These are phyloP conservation scores for Coemansia sp. DNA, from an alignment of 192 early-diverging fungal species.

Conservation along the genomic window DNA sequence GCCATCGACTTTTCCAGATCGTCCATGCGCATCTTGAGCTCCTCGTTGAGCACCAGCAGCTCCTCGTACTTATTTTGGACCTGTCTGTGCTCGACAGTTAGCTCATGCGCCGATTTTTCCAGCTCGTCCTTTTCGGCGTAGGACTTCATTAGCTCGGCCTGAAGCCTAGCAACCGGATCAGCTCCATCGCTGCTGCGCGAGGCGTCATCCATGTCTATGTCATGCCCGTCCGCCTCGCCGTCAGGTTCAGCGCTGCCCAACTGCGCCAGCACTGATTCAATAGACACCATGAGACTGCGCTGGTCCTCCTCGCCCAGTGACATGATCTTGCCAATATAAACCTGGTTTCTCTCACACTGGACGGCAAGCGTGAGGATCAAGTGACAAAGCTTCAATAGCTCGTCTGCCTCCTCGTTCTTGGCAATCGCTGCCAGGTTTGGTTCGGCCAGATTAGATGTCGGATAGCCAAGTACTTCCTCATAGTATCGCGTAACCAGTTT, in stretches of 20 bases:
- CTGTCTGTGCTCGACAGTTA: slow-evolving; percentile 60
- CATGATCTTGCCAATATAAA: slow-evolving; percentile 87
- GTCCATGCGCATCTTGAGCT: slow-evolving; percentile 70
- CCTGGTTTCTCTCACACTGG: slow-evolving; percentile 81
- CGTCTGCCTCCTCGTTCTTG: slow-evolving; percentile 71
- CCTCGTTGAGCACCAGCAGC: slow-evolving; percentile 70
- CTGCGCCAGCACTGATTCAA: slow-evolving; percentile 68
- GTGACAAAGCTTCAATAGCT: slow-evolving; percentile 80
- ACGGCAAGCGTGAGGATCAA: slow-evolving; percentile 88
- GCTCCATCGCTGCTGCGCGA: slow-evolving; percentile 24
- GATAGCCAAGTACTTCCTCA: slow-evolving; percentile 82
- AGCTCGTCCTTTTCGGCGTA: slow-evolving; percentile 66
- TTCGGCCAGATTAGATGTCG: slow-evolving; percentile 61
- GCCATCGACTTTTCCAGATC: slow-evolving; percentile 81
- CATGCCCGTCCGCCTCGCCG: slow-evolving; percentile 38
- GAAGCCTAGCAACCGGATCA: slow-evolving; percentile 51
- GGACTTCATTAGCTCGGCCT: slow-evolving; percentile 59
- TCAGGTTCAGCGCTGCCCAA: slow-evolving; percentile 49
- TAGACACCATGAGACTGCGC: slow-evolving; percentile 86
- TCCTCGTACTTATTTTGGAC: slow-evolving; percentile 66
- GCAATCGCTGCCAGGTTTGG: slow-evolving; percentile 87
- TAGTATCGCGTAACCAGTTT: slow-evolving; percentile 84
- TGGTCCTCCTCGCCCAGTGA: slow-evolving; percentile 71
- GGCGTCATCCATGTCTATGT: slow-evolving; percentile 45
- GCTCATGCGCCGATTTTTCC: slow-evolving; percentile 57